Evolutionary conservation across 140 eudicot genomes (phyloP), one percentile per base, ranked within the genome.

Genomic region (Erigeron philadelphicus): DNA sequence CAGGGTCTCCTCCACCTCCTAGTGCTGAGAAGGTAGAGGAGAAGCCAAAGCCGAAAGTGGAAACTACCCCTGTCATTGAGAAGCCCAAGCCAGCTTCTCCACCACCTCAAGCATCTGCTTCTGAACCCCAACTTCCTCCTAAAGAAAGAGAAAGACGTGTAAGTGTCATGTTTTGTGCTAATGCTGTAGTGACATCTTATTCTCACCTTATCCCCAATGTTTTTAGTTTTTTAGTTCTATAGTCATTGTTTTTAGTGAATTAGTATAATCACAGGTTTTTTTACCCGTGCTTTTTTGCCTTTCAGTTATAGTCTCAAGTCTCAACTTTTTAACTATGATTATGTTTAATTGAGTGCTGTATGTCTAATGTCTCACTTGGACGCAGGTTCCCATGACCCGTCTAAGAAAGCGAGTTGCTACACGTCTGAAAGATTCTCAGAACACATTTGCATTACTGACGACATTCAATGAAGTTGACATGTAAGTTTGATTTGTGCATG

Each of bases 381-480:
- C 54, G 23, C 79, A 88, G 98, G 98, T 91, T 75, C 96, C 98
- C 18, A 91, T 91, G 98, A 88, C 98, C 38, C 88, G 98, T 72
- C 88, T 92, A 40, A 86, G 98, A 73, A 92, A 92, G 76, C 80
- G 98, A 70, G 98, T 92, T 72, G 98, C 98, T 35, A 84, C 92
- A 46, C 95, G 96, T 49, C 84, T 92, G 82, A 92, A 92, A 67
- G 98, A 92, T 83, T 88, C 98, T 68, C 98, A 92, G 41, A 92
- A 92, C 81, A 92, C 98, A 16, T 92, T 88, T 81, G 98, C 98
- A 15, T 72, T 92, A 87, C 68, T 92, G 86, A 88, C 96, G 2
- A 92, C 98, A 60, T 92, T 92, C 61, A 91, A 91, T 75, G 97
- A 91, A 91, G 97, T 91, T 67, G 97, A 91, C 57, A 91, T 91